Conservation (phyloP, 2,329 filamentous ascomycete species). For the Aspergillus sp. region DNA sequence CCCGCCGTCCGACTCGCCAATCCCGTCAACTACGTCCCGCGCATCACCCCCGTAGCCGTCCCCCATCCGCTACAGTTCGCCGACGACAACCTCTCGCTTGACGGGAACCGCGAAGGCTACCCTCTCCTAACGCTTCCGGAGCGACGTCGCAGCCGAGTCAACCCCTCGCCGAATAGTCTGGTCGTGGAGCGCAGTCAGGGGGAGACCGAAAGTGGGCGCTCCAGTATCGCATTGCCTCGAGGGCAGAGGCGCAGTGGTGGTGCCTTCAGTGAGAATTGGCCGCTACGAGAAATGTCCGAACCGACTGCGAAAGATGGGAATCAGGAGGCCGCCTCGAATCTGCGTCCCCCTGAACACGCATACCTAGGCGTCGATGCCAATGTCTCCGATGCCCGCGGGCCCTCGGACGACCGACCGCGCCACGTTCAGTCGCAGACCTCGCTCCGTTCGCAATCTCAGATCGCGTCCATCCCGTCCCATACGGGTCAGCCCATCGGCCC, state of each 20-base stretch:
- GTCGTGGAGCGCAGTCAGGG: slow-evolving; percentile 47
- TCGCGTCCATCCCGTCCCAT: slow-evolving; percentile 38
- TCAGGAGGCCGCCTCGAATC: slow-evolving; percentile 22
- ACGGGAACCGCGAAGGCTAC: slow-evolving; percentile 47
- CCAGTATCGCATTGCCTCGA: slow-evolving; percentile 52
- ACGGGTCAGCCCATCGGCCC: slow-evolving; percentile 30
- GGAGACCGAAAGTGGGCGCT: slow-evolving; percentile 48
- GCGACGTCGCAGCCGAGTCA: slow-evolving; percentile 53
- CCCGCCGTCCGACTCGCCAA: slow-evolving; percentile 58
- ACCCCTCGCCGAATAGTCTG: slow-evolving; percentile 45
- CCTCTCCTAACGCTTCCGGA: slow-evolving; percentile 58
- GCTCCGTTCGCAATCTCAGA: slow-evolving; percentile 39
- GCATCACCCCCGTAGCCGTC: slow-evolving; percentile 48
- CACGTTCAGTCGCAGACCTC: slow-evolving; percentile 42
- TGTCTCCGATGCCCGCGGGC: slow-evolving; percentile 8
- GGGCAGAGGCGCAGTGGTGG: slow-evolving; percentile 37
- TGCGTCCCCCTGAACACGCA: slow-evolving; percentile 29
- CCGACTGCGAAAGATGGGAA: slow-evolving; percentile 23
- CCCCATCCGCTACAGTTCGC: slow-evolving; percentile 30
- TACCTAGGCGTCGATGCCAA: slow-evolving; percentile 24
- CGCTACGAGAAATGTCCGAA: slow-evolving; percentile 24
- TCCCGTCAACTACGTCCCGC: slow-evolving; percentile 60
- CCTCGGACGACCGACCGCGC: slow-evolving; percentile 27
- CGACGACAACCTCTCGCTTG: slow-evolving; percentile 33
- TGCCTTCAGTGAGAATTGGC: slow-evolving; percentile 21